Conservation (phyloP, 495 filamentous ascomycete genomes). For the Annulohypoxylon nitens region DNA sequence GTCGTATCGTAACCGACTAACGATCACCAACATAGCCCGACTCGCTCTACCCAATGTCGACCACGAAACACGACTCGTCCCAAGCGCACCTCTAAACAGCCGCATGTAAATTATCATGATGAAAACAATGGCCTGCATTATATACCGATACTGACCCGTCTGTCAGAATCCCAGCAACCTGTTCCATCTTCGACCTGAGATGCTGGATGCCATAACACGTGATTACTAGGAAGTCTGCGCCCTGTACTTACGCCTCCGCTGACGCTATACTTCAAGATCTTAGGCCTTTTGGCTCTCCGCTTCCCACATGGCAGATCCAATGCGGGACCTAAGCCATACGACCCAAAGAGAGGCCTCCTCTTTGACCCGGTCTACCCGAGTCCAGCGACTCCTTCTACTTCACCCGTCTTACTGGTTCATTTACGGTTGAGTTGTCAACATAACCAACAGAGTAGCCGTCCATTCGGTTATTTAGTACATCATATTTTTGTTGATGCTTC, state of each 20-base stretch:
- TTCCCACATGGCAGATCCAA: conserved; percentile 42
- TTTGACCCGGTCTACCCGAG: conserved; percentile 30
- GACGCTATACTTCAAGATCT: conserved; percentile 34
- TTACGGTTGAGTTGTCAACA: conserved; percentile 45
- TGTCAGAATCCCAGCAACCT: not conserved
- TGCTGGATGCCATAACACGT: conserved; percentile 18
- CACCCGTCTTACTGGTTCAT: conserved; percentile 37
- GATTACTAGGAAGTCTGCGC: conserved; percentile 24
- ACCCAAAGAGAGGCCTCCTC: conserved; percentile 27
- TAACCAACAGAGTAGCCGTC: conserved; percentile 20
- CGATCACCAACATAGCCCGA: conserved; percentile 35
- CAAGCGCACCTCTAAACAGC: conserved; percentile 18
- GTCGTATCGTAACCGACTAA: conserved; percentile 31
- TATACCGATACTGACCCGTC: not conserved
- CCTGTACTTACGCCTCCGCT: conserved; percentile 38
- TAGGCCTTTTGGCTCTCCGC: conserved; percentile 37
- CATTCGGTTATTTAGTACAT: conserved; percentile 21
- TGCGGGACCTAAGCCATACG: conserved; percentile 38
- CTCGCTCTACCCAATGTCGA: conserved; percentile 30
- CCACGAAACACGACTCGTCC: conserved; percentile 15
- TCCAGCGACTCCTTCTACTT: conserved; percentile 24
- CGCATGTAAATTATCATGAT: conserved; percentile 11
- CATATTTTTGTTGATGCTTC: conserved; percentile 18
- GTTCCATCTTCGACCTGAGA: conserved; percentile 8
- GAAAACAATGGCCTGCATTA: conserved; percentile 19